A percentile compares a stretch with the other conserved stretches of the same genome.
Evolutionary conservation across 176 grass and related monocot species (phyloP).

Genomic region (Oryza rufipogon): DNA sequence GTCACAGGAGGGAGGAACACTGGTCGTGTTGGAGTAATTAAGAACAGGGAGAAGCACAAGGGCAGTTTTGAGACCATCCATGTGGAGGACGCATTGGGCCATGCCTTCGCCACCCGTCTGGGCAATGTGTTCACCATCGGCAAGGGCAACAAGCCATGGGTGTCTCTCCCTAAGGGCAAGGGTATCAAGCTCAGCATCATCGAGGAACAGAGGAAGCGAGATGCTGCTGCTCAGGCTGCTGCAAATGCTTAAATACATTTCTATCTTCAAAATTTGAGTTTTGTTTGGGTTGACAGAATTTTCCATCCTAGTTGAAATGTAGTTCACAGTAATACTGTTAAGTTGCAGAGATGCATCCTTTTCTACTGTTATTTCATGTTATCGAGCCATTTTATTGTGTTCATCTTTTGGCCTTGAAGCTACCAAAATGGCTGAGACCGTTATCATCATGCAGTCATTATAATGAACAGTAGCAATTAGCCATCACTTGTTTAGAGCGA

Average conservation of each 20-base stretch:
- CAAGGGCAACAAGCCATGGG: conserved; percentile 52
- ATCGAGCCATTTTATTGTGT: background rate
- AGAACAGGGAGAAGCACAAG: conserved; percentile 1
- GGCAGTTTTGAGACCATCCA: conserved; percentile 1
- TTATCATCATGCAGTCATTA: background rate
- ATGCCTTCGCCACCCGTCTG: conserved; percentile 44
- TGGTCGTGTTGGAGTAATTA: background rate
- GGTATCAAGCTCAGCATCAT: conserved; percentile 54
- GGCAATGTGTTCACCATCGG: conserved; percentile 56
- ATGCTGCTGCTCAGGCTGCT: background rate
- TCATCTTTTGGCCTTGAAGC: background rate
- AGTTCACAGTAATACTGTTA: background rate
- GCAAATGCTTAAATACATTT: conserved; percentile 9
- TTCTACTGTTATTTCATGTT: background rate
- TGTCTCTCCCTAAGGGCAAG: conserved; percentile 51
- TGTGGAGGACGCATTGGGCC: conserved; percentile 6
- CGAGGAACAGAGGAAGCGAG: conserved; percentile 47
- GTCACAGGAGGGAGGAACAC: background rate
- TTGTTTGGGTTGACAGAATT: background rate
- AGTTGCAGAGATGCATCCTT: background rate
- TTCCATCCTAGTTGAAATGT: background rate
- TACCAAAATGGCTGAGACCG: background rate
- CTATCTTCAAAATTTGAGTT: background rate
- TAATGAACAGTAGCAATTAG: background rate
- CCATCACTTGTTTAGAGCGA: background rate